Evolutionary conservation across 2,329 filamentous ascomycete genomes (phyloP).

Genomic region (Botrytis porri): DNA sequence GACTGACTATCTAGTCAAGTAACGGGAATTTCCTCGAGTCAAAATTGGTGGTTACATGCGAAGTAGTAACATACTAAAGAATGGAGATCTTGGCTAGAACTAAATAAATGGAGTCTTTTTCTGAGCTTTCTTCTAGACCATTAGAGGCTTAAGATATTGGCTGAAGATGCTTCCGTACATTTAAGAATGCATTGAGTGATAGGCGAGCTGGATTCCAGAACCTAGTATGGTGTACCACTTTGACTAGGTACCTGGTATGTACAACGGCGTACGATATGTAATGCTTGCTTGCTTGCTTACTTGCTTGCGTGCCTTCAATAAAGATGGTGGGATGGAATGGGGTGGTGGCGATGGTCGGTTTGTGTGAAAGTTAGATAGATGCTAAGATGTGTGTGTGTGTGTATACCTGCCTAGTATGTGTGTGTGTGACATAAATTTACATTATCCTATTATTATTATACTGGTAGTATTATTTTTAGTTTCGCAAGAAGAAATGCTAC

Average conservation of each 20-base stretch:
- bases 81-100: neutral
- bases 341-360: neutral
- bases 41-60: neutral
- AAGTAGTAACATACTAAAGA: neutral
- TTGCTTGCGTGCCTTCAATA: neutral
- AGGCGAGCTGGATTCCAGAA: neutral
- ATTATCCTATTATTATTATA: neutral
- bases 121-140: neutral
- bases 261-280: conserved; percentile 2
- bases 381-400: neutral
- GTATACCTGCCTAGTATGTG: neutral
- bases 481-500: neutral
- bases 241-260: neutral
- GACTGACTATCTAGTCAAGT: neutral
- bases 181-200: neutral
- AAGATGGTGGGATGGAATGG: neutral
- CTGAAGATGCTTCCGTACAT: neutral
- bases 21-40: conserved; percentile 1
- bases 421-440: neutral
- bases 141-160: neutral
- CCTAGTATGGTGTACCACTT: neutral
- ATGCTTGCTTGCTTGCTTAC: neutral
- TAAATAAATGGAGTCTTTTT: neutral
- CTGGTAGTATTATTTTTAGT: neutral
- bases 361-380: neutral